These are phyloP conservation scores for Wickerhamiella shivajii DNA, from an alignment of 805 yeast species.

Conservation along the genomic window DNA sequence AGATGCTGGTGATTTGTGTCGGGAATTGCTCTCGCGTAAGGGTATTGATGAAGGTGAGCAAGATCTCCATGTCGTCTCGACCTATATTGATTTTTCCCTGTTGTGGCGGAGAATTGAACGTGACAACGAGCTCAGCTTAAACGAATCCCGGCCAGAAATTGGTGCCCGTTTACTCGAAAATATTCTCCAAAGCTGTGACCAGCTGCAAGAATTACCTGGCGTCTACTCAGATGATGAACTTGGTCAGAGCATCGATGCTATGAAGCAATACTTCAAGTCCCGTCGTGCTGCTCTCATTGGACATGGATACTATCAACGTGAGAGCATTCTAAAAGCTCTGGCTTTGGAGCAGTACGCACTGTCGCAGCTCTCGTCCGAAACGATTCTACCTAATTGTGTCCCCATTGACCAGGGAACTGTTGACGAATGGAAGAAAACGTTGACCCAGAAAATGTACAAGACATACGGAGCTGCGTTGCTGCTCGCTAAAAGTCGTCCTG, in stretches of 20 bases:
- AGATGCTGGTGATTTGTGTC: slow-evolving; percentile 48
- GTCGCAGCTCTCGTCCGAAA: slow-evolving; percentile 8
- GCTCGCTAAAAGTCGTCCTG: slow-evolving; percentile 16
- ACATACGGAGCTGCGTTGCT: slow-evolving; percentile 27
- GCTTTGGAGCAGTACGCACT: slow-evolving; percentile 17
- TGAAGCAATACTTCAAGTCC: slow-evolving; percentile 36
- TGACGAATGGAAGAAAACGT: slow-evolving; percentile 6
- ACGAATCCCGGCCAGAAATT: neutral
- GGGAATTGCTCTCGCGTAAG: slow-evolving; percentile 36
- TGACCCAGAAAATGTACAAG: slow-evolving; percentile 10
- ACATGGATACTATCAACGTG: slow-evolving; percentile 21
- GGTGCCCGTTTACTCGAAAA: slow-evolving; percentile 34
- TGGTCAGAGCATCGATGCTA: slow-evolving; percentile 35
- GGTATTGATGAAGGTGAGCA: slow-evolving; percentile 38
- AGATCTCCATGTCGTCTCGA: slow-evolving; percentile 59
- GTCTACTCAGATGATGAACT: slow-evolving; percentile 73
- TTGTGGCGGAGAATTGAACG: slow-evolving; percentile 56
- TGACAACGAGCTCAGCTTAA: slow-evolving; percentile 36
- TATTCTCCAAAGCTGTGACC: slow-evolving; percentile 38
- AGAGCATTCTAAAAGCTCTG: slow-evolving; percentile 22
- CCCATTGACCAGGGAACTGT: slow-evolving; percentile 12
- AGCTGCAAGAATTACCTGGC: slow-evolving; percentile 75
- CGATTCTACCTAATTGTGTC: slow-evolving; percentile 14
- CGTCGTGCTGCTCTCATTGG: slow-evolving; percentile 33
- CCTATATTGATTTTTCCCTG: slow-evolving; percentile 59